Evolutionary conservation across 495 filamentous ascomycete species (phyloP).

Genomic region (Talaromyces wortmannii): DNA sequence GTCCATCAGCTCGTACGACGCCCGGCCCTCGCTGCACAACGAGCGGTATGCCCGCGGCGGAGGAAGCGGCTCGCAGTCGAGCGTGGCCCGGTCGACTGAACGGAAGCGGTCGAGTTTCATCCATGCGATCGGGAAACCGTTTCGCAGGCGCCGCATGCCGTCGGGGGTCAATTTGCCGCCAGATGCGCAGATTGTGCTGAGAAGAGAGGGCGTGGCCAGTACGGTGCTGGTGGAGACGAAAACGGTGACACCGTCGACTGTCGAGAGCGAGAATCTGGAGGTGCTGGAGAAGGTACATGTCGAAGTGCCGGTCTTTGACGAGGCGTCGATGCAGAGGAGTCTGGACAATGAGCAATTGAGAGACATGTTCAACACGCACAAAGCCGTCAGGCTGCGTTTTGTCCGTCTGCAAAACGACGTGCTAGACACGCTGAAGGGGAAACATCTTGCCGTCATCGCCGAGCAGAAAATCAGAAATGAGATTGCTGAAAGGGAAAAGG

Average conservation of each 20-base stretch:
- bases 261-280: background rate
- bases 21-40: constrained; percentile 10
- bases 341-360: constrained; percentile 40
- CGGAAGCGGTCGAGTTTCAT: constrained; percentile 30
- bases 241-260: background rate
- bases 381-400: constrained; percentile 53
- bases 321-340: constrained; percentile 34
- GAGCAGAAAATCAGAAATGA: constrained; percentile 20
- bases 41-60: background rate
- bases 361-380: constrained; percentile 45
- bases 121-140: constrained; percentile 30
- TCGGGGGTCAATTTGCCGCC: constrained; percentile 23
- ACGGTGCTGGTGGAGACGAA: constrained; percentile 23
- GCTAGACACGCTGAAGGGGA: constrained; percentile 20
- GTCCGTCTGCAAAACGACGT: constrained; percentile 36
- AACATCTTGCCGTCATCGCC: constrained; percentile 27
- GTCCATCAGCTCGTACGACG: constrained; percentile 35
- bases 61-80: constrained; percentile 2
- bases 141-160: constrained; percentile 29
- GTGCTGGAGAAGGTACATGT: constrained; percentile 16
- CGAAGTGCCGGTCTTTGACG: constrained; percentile 31
- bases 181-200: constrained; percentile 18
- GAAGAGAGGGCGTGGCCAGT: constrained; percentile 18
- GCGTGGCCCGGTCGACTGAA: constrained; percentile 20
- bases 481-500: constrained; percentile 42